phyloP scores from a whole-genome alignment of 2,329 filamentous ascomycete genomes.

The Diplodia intermedia region DNA sequence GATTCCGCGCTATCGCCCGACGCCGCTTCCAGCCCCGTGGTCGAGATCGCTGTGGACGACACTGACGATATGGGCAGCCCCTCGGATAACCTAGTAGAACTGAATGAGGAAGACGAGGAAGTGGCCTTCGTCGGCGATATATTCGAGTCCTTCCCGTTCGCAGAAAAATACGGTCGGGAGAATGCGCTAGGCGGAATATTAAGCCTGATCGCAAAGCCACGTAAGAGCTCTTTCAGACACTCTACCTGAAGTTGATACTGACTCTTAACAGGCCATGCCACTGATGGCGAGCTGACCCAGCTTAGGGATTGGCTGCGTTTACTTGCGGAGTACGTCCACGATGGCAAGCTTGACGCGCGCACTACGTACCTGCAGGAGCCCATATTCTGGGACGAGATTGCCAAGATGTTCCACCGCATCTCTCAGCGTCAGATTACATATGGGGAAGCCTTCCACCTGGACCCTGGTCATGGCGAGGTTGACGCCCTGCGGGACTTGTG shows the following conservation, averaged over 20 bases:
- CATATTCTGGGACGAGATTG: constrained; percentile 47
- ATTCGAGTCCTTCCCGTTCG: constrained; percentile 43
- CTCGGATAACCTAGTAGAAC: constrained; percentile 32
- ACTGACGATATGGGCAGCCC: constrained; percentile 37
- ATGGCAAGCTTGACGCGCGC: constrained; percentile 3
- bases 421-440: constrained; percentile 35
- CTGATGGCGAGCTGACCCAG: constrained; percentile 25
- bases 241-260: neutral
- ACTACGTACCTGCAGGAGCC: constrained; percentile 39
- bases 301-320: constrained; percentile 9
- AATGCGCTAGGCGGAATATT: constrained; percentile 23
- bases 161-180: constrained; percentile 14
- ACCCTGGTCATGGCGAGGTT: constrained; percentile 1
- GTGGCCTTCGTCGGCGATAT: neutral
- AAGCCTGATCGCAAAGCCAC: constrained; percentile 21
- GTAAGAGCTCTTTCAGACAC: constrained; percentile 1
- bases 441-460: constrained; percentile 35
- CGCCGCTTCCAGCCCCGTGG: constrained; percentile 45
- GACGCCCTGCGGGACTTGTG: constrained; percentile 26
- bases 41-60: constrained; percentile 49
- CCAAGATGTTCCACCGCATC: constrained; percentile 40
- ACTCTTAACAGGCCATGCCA: neutral
- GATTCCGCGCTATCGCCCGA: constrained; percentile 32
- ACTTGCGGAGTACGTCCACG: neutral
- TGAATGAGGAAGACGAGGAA: constrained; percentile 34